These are phyloP conservation scores for Actinomucor elegans DNA, from an alignment of 371 early-diverging fungal species.

Conservation along the genomic window DNA sequence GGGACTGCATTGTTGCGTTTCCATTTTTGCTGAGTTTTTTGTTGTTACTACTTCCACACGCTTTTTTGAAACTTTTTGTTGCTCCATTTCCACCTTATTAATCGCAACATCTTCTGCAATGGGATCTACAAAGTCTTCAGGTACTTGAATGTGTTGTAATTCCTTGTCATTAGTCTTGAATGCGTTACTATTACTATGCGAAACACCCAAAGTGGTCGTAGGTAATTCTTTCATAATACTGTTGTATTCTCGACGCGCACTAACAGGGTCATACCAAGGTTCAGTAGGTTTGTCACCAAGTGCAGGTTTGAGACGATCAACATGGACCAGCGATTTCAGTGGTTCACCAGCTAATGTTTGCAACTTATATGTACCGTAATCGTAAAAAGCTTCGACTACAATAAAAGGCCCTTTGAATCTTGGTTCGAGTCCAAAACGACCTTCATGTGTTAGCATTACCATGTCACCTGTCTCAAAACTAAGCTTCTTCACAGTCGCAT, in stretches of 20 bases:
- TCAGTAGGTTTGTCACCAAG: not conserved
- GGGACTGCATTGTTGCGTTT: too few species aligned
- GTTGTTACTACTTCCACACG: too few species aligned
- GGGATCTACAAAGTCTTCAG: not conserved
- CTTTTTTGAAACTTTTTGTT: too few species aligned
- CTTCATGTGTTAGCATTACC: constrained; percentile 4
- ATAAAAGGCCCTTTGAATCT: constrained; percentile 6
- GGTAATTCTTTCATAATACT: not conserved
- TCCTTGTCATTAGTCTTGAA: too few species aligned
- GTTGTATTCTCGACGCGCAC: not conserved
- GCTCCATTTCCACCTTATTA: too few species aligned
- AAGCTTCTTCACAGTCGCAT: constrained; percentile 1
- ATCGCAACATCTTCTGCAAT: not conserved
- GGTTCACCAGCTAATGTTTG: constrained; percentile 8
- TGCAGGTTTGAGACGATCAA: constrained; percentile 1
- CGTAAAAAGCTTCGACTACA: not conserved
- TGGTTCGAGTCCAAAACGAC: constrained; percentile 7
- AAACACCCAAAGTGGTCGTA: not conserved
- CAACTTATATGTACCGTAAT: constrained; percentile 7
- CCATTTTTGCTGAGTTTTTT: too few species aligned
- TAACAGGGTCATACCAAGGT: constrained; percentile 12
- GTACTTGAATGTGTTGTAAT: too few species aligned
- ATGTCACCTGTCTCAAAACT: constrained; percentile 11
- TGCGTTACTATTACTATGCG: not conserved
- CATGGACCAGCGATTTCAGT: constrained; percentile 4